phyloP scores from a whole-genome alignment of 2,329 filamentous ascomycete species.

The Fusarium sp. region DNA sequence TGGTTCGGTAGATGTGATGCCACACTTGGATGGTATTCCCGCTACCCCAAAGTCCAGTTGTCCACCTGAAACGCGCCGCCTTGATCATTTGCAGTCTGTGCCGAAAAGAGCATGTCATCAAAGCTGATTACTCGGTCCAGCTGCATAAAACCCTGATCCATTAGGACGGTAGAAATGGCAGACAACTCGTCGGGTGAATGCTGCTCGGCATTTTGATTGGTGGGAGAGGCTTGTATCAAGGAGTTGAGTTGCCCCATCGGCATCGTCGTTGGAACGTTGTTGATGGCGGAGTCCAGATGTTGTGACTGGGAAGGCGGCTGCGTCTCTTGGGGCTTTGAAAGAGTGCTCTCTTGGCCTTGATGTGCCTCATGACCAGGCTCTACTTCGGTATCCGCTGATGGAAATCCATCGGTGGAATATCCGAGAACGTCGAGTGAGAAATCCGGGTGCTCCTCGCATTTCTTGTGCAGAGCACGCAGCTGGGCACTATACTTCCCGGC shows the following conservation, averaged over 20 bases:
- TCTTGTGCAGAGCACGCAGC: slow-evolving; percentile 10
- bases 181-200: slow-evolving; percentile 43
- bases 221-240: slow-evolving; percentile 23
- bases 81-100: slow-evolving; percentile 30
- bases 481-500: slow-evolving; percentile 25
- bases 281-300: background rate
- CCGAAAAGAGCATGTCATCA: slow-evolving; percentile 51
- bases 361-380: rapidly evolving
- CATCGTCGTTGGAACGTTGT: background rate
- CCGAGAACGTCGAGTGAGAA: slow-evolving; percentile 28
- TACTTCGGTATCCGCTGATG: background rate
- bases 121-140: slow-evolving; percentile 51
- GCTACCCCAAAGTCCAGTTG: slow-evolving; percentile 11
- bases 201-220: slow-evolving; percentile 4
- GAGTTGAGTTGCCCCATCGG: slow-evolving; percentile 5
- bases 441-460: background rate
- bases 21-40: background rate
- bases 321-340: rapidly evolving
- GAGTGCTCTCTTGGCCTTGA: rapidly evolving
- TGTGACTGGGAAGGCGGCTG: background rate
- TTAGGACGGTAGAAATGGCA: slow-evolving; percentile 47
- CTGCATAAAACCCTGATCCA: slow-evolving; percentile 49
- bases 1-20: background rate
- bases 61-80: slow-evolving; percentile 5
- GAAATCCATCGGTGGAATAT: slow-evolving; percentile 27